Percentiles rank a stretch among this genome's conserved stretches.
These are phyloP conservation scores for Ceratocystis albifundus DNA, from an alignment of 2,329 filamentous ascomycete species.

Conservation along the genomic window DNA sequence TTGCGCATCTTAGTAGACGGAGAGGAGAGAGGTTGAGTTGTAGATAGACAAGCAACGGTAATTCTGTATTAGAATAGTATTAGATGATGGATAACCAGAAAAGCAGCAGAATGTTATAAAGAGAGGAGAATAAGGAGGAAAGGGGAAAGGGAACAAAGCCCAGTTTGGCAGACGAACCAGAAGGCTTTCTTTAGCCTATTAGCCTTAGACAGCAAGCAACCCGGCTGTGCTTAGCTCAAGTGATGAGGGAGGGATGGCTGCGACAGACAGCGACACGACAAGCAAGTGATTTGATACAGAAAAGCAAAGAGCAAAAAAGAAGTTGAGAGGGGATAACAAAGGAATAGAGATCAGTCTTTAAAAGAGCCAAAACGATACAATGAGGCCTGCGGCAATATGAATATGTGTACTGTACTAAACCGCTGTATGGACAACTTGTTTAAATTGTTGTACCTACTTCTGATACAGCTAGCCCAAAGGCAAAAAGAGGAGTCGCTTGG, in stretches of 20 bases:
- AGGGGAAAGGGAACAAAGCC: constrained; percentile 6
- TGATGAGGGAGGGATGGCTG: background rate
- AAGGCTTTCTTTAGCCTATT: constrained; percentile 6
- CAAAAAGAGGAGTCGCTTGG: constrained; percentile 16
- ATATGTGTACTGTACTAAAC: constrained; percentile 6
- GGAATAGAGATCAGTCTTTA: background rate
- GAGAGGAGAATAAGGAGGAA: constrained; percentile 8
- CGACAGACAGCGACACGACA: background rate
- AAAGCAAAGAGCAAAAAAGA: constrained; percentile 1
- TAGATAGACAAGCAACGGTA: background rate
- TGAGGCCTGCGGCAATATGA: background rate
- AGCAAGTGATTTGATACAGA: background rate
- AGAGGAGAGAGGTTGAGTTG: background rate
- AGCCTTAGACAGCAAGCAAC: background rate
- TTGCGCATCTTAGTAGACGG: constrained; percentile 18
- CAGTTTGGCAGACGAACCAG: constrained; percentile 8
- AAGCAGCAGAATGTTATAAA: background rate
- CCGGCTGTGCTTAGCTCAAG: background rate
- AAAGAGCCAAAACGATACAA: background rate
- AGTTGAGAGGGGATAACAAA: background rate
- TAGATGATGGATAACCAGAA: background rate
- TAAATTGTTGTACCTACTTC: background rate
- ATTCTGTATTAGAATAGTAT: background rate
- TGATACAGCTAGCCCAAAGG: constrained; percentile 11
- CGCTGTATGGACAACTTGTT: background rate